A percentile compares a stretch with the other conserved stretches of the same genome.
phyloP scores from a whole-genome alignment of 345 rosid genomes.

The Eucalyptus polybractea region DNA sequence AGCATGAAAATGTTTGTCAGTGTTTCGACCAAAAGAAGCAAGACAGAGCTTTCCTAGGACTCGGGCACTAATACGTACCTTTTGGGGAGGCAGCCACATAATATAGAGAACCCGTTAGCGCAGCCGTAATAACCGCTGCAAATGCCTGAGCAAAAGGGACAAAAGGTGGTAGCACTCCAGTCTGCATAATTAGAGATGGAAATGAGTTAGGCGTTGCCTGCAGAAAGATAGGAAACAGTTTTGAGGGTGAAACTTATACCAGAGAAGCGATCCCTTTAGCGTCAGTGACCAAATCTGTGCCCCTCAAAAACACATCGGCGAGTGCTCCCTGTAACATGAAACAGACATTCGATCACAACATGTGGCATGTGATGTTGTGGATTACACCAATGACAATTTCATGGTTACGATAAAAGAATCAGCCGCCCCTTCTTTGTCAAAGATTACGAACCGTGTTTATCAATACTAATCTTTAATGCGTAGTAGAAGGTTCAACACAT shows the following conservation, averaged over 20 bases:
- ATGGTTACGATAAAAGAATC: background rate
- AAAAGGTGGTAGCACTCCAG: slow-evolving; percentile 84
- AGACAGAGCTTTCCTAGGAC: background rate
- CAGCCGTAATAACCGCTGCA: slow-evolving; percentile 89
- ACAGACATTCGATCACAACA: background rate
- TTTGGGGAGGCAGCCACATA: slow-evolving; percentile 84
- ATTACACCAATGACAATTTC: background rate
- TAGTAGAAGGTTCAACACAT: background rate
- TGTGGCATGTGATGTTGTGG: background rate
- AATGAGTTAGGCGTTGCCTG: background rate
- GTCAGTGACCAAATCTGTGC: slow-evolving; percentile 54
- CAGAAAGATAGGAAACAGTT: background rate
- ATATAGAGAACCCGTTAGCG: slow-evolving; percentile 86
- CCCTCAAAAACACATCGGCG: slow-evolving; percentile 75
- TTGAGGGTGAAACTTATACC: slow-evolving; percentile 22
- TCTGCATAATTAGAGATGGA: slow-evolving; percentile 9
- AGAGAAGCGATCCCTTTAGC: slow-evolving; percentile 75
- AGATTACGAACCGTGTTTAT: background rate
- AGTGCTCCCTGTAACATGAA: slow-evolving; percentile 53
- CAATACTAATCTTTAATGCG: background rate
- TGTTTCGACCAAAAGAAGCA: background rate
- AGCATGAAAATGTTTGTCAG: background rate
- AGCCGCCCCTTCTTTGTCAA: background rate
- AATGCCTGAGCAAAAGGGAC: slow-evolving; percentile 97
- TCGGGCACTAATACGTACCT: slow-evolving; percentile 23